Base-by-base conservation (phyloP, 768 basidiomycete species). In the Amanita rimosa region DNA sequence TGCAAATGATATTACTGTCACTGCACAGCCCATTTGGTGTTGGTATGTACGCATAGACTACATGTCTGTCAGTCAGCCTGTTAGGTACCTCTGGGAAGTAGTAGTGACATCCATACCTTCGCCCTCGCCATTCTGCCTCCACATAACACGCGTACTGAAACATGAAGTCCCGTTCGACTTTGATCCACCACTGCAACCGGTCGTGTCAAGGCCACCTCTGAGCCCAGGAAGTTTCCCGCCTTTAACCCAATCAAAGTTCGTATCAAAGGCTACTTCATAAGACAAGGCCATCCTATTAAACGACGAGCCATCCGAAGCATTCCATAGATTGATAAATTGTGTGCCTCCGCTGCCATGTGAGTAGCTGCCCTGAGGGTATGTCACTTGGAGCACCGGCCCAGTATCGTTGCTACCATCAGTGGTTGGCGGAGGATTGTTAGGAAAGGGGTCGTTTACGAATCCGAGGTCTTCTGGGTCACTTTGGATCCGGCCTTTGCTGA, bases 11-110 rank as follows among this genome's bases (percentile, higher is more conserved):
- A 38, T 70, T 64, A 36, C 62, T 59, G 17, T 77, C 64, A 5
- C 65, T 65, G 57, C 85, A 90, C 8, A 91, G 58, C 41, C 67
- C 64, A 58, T 81, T 76, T 5, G 79, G 66, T 0, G 73, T 71
- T 3, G 84, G 82, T 41, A 90, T 77, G 58, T 94, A 92, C 8
- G 84, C 83, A 62, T 91, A 92, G 7, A 84, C 88, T 90, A 57
- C 6, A 7, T 0, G 37, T 6, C 1, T 14, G 19, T 49, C 13
- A 41, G 35, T 51, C 51, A n/a, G n/a, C 31, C 50, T 38, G 52
- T 26, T 33, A 54, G 40, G 6, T 21, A 40, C 39, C n/a, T n/a
- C n/a, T n/a, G n/a, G n/a, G n/a, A n/a, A n/a, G n/a, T n/a, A n/a
- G 43, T 42, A 38, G 34, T 22, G 16, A 39, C 10, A 22, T 22